Conservation (phyloP, 495 filamentous ascomycete genomes). For the Podospora fimiseda region DNA sequence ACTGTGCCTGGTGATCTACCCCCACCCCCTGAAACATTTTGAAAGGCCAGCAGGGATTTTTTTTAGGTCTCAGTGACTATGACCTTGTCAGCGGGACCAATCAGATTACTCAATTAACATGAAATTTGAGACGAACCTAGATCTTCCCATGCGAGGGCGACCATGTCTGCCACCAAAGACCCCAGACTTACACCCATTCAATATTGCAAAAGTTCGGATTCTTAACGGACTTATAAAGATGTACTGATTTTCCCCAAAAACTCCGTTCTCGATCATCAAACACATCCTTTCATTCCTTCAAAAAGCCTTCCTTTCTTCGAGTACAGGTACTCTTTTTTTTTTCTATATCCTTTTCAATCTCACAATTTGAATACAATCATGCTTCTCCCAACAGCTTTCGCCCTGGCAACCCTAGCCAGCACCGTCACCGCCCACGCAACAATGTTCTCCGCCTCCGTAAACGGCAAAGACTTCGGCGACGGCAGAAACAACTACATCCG, state of each 20-base stretch:
- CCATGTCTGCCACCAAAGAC: neutral
- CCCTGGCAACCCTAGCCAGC: slow-evolving; percentile 21
- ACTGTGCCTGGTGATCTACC: neutral
- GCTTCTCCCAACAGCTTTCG: neutral
- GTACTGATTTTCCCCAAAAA: too few relatives aligned
- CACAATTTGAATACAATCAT: neutral
- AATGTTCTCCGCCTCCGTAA: slow-evolving; percentile 34
- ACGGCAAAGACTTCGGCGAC: slow-evolving; percentile 39
- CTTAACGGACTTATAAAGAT: too few relatives aligned
- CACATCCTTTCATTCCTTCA: too few relatives aligned
- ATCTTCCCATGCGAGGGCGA: neutral
- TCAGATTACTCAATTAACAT: neutral
- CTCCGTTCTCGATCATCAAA: too few relatives aligned
- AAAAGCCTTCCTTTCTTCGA: too few relatives aligned
- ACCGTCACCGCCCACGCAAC: slow-evolving; percentile 36
- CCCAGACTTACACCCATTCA: neutral
- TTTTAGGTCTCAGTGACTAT: neutral
- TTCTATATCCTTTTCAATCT: neutral
- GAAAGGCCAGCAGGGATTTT: neutral
- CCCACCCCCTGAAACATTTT: neutral
- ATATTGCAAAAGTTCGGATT: neutral
- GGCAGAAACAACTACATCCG: slow-evolving; percentile 35
- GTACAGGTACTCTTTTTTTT: neutral
- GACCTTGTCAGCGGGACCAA: neutral
- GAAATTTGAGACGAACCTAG: neutral